phyloP scores from a whole-genome alignment of 2,329 filamentous ascomycete species.

The Colletotrichum paranaense region DNA sequence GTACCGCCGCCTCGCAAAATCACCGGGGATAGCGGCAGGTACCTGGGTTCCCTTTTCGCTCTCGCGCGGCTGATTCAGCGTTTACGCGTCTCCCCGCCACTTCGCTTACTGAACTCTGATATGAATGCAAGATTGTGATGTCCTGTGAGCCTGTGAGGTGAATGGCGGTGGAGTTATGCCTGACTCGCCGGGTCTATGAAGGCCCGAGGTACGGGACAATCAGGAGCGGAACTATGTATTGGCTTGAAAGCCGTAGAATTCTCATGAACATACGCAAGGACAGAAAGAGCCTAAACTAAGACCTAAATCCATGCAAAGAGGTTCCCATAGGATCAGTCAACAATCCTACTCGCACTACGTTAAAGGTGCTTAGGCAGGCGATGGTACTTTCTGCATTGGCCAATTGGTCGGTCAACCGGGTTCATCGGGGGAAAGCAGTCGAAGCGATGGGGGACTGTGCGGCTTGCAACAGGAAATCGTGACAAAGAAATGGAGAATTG shows the following conservation, averaged over 20 bases:
- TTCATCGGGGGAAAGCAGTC: neutral
- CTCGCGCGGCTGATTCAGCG: neutral
- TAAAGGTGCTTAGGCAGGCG: neutral
- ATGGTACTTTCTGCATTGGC: neutral
- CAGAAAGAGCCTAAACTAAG: no score
- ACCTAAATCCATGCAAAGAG: neutral
- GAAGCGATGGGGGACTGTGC: neutral
- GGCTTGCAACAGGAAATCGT: neutral
- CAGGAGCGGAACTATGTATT: neutral
- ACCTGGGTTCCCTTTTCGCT: neutral
- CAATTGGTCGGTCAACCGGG: neutral
- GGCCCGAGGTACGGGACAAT: neutral
- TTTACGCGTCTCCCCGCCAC: neutral
- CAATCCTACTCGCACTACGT: neutral
- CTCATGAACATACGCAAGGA: neutral
- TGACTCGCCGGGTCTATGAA: neutral
- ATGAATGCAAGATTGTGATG: neutral
- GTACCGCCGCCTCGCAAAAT: neutral
- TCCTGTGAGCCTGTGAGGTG: neutral
- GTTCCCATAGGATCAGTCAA: neutral
- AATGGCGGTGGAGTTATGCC: neutral
- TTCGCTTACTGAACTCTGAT: neutral
- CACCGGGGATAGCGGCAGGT: neutral
- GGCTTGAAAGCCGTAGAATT: neutral
- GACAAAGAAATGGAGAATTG: neutral